These are phyloP conservation scores for Helenozyma baotianmanensis DNA, from an alignment of 805 yeast species.

Conservation along the genomic window DNA sequence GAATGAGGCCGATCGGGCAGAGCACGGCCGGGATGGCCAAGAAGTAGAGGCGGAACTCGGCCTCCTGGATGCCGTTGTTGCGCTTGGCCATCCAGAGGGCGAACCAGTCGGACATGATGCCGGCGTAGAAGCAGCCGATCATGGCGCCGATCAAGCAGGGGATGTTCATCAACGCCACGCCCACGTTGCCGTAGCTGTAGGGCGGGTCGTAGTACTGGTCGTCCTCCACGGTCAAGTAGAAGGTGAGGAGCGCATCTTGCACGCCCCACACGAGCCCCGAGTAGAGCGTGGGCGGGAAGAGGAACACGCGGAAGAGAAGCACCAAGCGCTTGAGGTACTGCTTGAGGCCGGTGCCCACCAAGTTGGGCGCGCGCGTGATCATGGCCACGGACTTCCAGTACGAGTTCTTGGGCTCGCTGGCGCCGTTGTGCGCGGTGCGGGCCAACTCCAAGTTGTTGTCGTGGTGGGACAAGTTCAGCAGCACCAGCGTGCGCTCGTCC, in stretches of 20 bases:
- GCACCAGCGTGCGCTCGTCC: constrained; percentile 7
- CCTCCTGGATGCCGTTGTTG: constrained; percentile 58
- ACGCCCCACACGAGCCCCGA: constrained; percentile 78
- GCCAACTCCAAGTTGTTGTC: constrained; percentile 11
- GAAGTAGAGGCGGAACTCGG: constrained; percentile 60
- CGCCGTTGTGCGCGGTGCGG: constrained; percentile 26
- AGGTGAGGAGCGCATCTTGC: constrained; percentile 72
- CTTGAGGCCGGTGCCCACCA: constrained; percentile 60
- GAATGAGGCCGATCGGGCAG: constrained; percentile 57
- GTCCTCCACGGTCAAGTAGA: constrained; percentile 71
- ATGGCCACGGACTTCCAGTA: constrained; percentile 45
- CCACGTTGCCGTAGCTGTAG: constrained; percentile 58
- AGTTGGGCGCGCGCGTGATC: constrained; percentile 54
- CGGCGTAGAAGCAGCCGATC: constrained; percentile 64
- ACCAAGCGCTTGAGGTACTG: constrained; percentile 55
- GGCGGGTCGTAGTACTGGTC: constrained; percentile 62
- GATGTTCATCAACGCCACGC: constrained; percentile 71
- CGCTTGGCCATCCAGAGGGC: constrained; percentile 58
- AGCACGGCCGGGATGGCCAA: constrained; percentile 51
- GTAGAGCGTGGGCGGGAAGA: constrained; percentile 59
- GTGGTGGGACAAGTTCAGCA: constrained; percentile 11
- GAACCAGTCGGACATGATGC: constrained; percentile 54
- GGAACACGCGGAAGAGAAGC: constrained; percentile 51
- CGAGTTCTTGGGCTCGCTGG: constrained; percentile 33
- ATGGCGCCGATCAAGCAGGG: constrained; percentile 66